phyloP scores from a whole-genome alignment of 345 rosid species.

The Eucalyptus leucophloia region DNA sequence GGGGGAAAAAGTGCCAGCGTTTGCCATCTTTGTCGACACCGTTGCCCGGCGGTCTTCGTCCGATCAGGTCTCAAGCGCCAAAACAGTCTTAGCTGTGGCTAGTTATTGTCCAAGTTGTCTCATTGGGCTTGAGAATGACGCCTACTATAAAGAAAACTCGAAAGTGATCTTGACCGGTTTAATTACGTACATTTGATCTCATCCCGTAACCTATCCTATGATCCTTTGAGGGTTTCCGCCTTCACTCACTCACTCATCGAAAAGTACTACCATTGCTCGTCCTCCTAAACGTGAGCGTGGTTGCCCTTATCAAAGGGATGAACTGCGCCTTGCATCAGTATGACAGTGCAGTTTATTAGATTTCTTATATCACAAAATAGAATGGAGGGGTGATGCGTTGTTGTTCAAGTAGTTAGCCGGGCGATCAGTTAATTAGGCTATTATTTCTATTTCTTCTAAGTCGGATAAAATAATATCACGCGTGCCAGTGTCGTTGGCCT shows the following conservation, averaged over 20 bases:
- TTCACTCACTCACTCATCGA: background rate
- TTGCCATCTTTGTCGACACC: background rate
- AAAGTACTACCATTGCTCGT: background rate
- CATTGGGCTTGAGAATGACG: background rate
- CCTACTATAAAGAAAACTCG: background rate
- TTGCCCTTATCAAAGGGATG: background rate
- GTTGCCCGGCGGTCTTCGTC: background rate
- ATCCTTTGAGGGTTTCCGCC: background rate
- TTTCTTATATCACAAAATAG: background rate
- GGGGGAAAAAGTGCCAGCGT: background rate
- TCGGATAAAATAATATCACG: background rate
- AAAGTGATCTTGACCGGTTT: background rate
- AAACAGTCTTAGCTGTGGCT: background rate
- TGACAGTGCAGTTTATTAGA: background rate
- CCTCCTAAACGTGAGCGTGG: background rate
- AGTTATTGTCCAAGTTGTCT: background rate
- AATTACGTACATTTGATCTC: background rate
- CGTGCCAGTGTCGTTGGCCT: background rate
- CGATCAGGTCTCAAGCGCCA: background rate
- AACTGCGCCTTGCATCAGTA: background rate
- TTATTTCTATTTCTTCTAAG: background rate
- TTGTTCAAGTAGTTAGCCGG: background rate
- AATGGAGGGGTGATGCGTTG: background rate
- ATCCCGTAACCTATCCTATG: background rate
- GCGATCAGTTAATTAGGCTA: background rate